Base-by-base conservation (phyloP, 2,329 filamentous ascomycete genomes). In the Colletotrichum tanaceti region DNA sequence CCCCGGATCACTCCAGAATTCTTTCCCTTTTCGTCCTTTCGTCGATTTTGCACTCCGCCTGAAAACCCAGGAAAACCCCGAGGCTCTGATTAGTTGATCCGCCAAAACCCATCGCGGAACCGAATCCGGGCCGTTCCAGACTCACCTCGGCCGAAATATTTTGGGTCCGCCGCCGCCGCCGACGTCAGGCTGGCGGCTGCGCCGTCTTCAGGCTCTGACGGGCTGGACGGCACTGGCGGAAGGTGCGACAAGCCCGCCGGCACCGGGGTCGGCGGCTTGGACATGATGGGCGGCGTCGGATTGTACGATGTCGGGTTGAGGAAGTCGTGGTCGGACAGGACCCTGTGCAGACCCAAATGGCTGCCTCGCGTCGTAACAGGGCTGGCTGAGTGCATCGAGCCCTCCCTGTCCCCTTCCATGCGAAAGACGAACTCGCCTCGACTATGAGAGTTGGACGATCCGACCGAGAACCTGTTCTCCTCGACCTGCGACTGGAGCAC, bases 1-100 rank as follows among this genome's bases (percentile, higher is more conserved):
- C 81, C 80, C n/a, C 81, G 75, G n/a, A 83, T 72, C 4, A 77
- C 79, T 22, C 76, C 78, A 24, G 74, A 74, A 66, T 81, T 78
- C 71, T 83, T 84, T 41, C 85, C 83, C 69, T 86, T 86, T 72
- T 79, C 81, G 2, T 87, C 84, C 72, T 86, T 84, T 4, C 82
- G 81, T 38, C 80, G 75, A 73, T 83, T 86, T 71, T 85, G 84
- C 10, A 84, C 78, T 24, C 84, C 83, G 20, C 84, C 85, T 83
- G 73, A 22, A 54, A 58, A 54, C 13, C 13, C 20, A 28, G 60
- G 28, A 50, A 38, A 60, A 49, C 20, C 22, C n/a, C 43, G 24
- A 43, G n/a, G 50, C 50, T 46, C n/a, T 28, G 28, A 61, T 47
- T 66, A 57, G 53, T 67, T 57, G 54, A 61, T 54, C 58, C 55